Percentiles rank a stretch among this genome's conserved stretches.
These are phyloP conservation scores for Collybia nuda DNA, from an alignment of 768 basidiomycete species.

Conservation along the genomic window DNA sequence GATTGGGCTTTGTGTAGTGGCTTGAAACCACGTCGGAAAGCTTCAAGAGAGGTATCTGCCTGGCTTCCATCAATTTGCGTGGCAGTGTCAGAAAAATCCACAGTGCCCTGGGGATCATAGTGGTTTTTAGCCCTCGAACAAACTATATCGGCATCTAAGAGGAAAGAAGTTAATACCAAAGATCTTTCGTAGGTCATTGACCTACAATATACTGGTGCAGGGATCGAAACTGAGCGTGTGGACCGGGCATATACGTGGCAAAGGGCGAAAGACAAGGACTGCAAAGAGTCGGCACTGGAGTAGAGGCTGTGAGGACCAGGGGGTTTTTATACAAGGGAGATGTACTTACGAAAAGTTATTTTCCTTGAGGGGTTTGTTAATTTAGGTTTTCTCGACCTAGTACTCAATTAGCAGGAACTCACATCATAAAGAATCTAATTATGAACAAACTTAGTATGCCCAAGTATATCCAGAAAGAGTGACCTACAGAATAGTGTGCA, in stretches of 20 bases:
- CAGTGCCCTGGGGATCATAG: conserved; percentile 59
- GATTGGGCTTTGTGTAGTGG: conserved; percentile 52
- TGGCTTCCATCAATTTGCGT: conserved; percentile 43
- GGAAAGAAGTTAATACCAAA: background rate
- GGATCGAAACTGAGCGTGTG: conserved; percentile 80
- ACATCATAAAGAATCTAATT: conserved; percentile 42
- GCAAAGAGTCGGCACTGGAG: conserved; percentile 56
- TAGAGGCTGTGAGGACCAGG: background rate
- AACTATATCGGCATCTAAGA: conserved; percentile 29
- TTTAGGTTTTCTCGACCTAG: background rate
- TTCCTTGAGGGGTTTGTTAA: conserved; percentile 26
- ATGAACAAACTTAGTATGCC: background rate
- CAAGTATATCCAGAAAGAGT: background rate
- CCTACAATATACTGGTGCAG: conserved; percentile 81
- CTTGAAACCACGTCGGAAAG: conserved; percentile 53
- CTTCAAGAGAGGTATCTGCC: conserved; percentile 41
- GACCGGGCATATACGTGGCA: conserved; percentile 64
- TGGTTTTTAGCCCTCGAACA: conserved; percentile 82
- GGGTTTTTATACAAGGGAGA: background rate
- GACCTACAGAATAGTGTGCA: conserved; percentile 44
- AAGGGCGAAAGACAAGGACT: conserved; percentile 64
- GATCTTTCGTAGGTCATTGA: background rate
- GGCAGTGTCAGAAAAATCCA: conserved; percentile 63
- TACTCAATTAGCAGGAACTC: conserved; percentile 14
- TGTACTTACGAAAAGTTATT: conserved; percentile 59